Conservation (phyloP, 805 yeast species). For the Sporopachydermia lactativora region DNA sequence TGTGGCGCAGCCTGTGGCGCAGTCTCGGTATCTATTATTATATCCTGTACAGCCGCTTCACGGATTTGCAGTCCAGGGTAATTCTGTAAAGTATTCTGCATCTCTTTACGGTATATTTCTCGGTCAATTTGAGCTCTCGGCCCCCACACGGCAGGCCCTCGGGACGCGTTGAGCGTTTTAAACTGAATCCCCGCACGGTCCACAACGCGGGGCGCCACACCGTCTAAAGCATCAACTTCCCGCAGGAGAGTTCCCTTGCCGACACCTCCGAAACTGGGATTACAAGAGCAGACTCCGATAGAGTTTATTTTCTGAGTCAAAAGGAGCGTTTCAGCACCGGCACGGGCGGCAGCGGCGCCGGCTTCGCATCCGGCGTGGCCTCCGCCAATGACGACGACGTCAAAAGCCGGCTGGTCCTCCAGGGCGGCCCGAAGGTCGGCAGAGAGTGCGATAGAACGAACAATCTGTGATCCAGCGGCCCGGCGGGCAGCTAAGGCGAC, state of each 20-base stretch:
- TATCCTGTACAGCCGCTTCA: slow-evolving; percentile 75
- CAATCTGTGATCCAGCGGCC: no score
- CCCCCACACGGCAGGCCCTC: slow-evolving; percentile 98
- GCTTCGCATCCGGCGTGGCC: slow-evolving; percentile 99
- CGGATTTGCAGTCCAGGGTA: slow-evolving; percentile 44
- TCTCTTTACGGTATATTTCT: slow-evolving; percentile 55
- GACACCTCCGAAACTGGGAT: slow-evolving; percentile 97
- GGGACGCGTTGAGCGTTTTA: slow-evolving; percentile 68
- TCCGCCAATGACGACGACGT: slow-evolving; percentile 87
- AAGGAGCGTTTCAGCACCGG: slow-evolving; percentile 57
- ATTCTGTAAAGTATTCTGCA: slow-evolving; percentile 51
- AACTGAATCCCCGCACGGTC: slow-evolving; percentile 90
- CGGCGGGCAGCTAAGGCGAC: no score
- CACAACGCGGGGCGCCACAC: slow-evolving; percentile 74
- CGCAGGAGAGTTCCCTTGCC: slow-evolving; percentile 89
- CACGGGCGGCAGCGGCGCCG: slow-evolving; percentile 80
- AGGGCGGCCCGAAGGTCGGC: slow-evolving; percentile 23
- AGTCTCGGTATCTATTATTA: slow-evolving; percentile 40
- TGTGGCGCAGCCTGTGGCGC: slow-evolving; percentile 12
- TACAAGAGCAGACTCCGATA: slow-evolving; percentile 92
- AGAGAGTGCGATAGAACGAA: slow-evolving; percentile 17
- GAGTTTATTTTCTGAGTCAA: slow-evolving; percentile 64
- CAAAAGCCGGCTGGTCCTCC: slow-evolving; percentile 23
- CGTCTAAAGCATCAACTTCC: slow-evolving; percentile 95
- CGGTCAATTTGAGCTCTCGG: slow-evolving; percentile 96